Base-by-base conservation (phyloP, 2,329 filamentous ascomycete genomes). In the Grosmannia serpens region DNA sequence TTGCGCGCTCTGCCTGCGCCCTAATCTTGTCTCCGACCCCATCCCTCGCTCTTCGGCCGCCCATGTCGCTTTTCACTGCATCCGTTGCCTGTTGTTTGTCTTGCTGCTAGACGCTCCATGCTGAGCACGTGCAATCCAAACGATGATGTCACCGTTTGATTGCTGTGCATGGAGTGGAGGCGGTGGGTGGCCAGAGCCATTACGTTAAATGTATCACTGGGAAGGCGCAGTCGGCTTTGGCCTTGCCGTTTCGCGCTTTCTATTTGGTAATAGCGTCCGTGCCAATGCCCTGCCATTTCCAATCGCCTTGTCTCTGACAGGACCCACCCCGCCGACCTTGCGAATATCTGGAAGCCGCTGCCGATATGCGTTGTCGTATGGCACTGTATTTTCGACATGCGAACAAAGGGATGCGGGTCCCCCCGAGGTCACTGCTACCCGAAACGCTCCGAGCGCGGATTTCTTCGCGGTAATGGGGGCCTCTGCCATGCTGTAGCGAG, bases 201-300 rank as follows among this genome's bases (percentile, higher is more conserved):
- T 54, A 54, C 52, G 52, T 54, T 35, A 54, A 54, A 53, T 53
- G n/a, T 38, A 24, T 53, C 20, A 20, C 2, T 20, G 3, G 51
- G 49, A 20, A 54, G 33, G 52, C 22, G n/a, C 35, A 6, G 13
- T 9, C 15, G 22, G 27, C 17, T 20, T n/a, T 53, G 33, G 24
- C 31, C 24, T 22, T 44, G 35, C 49, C 49, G 49, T 51, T 51
- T 51, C 49, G 49, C 24, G 52, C 52, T 54, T 54, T 54, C 24
- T 54, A 54, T 54, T 35, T 54, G 52, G 74, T 78, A 77, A 77
- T 77, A 67, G 67, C 62, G 68, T 67, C 64, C 65, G 63, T 44
- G 38, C 64, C 49, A 26, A 5, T 26, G 26, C 49, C 41, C 20
- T 24, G 11, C 47, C 13, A 20, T 53, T 52, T 47, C 49, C 26